Evolutionary conservation across 179 eudicot genomes (phyloP).

Genomic region (Silene vulgaris): DNA sequence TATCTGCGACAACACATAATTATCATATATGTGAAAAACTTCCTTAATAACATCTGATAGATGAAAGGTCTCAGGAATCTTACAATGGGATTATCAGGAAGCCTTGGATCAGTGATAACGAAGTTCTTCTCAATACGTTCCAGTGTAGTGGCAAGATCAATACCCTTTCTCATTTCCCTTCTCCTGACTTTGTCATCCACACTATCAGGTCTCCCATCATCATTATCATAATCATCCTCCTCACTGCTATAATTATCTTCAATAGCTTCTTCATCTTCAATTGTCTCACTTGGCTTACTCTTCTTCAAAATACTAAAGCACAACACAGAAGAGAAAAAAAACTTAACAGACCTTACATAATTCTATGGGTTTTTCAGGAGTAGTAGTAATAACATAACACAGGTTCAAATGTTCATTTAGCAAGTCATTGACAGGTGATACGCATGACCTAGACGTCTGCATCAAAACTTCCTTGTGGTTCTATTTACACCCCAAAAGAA

Average conservation of each 20-base stretch:
- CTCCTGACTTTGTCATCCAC: conserved; percentile 85
- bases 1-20: conserved; percentile 44
- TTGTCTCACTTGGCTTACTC: conserved; percentile 33
- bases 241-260: conserved; percentile 33
- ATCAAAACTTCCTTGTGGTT: too few relatives aligned
- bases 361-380: neutral
- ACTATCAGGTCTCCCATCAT: conserved; percentile 68
- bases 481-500: too few relatives aligned
- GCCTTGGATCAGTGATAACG: conserved; percentile 95
- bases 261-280: conserved; percentile 29
- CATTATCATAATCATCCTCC: conserved; percentile 39
- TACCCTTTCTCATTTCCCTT: conserved; percentile 98
- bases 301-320: conserved; percentile 61
- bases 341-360: conserved; percentile 3
- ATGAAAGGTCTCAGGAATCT: conserved; percentile 25
- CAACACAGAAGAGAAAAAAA: neutral
- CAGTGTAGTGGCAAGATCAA: conserved; percentile 96
- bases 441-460: too few relatives aligned
- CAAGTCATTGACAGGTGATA: too few relatives aligned
- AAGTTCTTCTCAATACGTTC: conserved; percentile 99
- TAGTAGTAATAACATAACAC: neutral
- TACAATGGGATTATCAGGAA: conserved; percentile 99
- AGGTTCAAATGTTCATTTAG: neutral
- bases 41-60: neutral
- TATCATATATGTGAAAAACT: conserved; percentile 4